Conservation (phyloP, 225 moss, liverwort and hornwort species). For the Pleurozium schreberi region DNA sequence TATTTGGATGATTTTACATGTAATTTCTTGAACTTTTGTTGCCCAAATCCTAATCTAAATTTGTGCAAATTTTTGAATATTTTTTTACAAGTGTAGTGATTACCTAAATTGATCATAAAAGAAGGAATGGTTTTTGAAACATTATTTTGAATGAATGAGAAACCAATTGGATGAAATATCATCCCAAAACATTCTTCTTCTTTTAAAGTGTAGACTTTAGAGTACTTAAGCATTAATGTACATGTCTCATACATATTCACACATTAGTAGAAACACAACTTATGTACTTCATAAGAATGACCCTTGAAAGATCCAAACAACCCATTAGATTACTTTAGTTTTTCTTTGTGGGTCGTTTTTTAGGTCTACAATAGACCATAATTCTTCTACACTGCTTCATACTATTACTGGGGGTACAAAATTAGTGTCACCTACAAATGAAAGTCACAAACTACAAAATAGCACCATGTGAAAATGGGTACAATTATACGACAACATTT, state of each 20-base stretch:
- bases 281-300: rapidly evolving
- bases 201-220: neutral
- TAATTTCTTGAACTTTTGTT: neutral
- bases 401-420: neutral
- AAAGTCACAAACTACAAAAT: no score
- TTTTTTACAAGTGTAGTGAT: neutral
- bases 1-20: neutral
- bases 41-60: rapidly evolving
- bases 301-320: rapidly evolving
- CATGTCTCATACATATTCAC: no score
- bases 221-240: neutral
- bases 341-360: neutral
- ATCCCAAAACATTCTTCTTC: neutral
- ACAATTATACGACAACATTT: neutral
- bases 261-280: neutral
- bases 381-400: neutral
- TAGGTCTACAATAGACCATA: neutral
- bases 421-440: neutral
- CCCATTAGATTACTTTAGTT: neutral
- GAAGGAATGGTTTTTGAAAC: neutral
- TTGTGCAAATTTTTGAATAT: neutral
- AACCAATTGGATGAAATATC: neutral
- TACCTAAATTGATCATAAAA: neutral
- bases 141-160: neutral
- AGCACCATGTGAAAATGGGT: no score